A percentile compares a stretch with the other conserved stretches of the same genome.
Evolutionary conservation across 176 grass and related monocot species (phyloP).

Genomic region (Dactylis glomerata): DNA sequence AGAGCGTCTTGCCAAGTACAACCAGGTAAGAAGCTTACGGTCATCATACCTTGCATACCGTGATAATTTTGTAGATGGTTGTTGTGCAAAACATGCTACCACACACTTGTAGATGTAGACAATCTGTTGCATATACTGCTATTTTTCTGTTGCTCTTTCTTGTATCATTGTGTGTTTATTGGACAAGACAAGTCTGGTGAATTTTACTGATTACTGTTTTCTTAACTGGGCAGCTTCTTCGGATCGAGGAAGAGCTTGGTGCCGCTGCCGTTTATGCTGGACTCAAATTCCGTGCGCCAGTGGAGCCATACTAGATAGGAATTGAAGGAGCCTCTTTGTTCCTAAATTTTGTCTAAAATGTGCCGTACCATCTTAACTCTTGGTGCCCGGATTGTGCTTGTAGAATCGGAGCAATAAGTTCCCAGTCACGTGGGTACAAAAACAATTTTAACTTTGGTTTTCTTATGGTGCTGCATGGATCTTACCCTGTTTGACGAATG

Average conservation of each 20-base stretch:
- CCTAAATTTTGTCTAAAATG: constrained; percentile 13
- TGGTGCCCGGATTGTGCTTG: not conserved
- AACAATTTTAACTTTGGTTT: not conserved
- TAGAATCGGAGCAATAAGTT: constrained; percentile 28
- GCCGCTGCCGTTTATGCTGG: constrained; percentile 64
- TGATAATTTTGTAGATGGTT: not conserved
- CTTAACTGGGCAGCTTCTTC: constrained; percentile 56
- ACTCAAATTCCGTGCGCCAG: constrained; percentile 63
- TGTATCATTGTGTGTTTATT: not conserved
- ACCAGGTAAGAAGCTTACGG: constrained; percentile 45
- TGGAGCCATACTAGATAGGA: constrained; percentile 63
- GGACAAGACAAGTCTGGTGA: not conserved
- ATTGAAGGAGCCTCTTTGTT: not conserved
- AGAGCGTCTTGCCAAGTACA: constrained; percentile 92
- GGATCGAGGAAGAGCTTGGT: constrained; percentile 88
- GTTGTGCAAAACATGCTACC: not conserved
- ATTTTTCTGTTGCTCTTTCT: not conserved
- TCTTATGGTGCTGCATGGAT: not conserved
- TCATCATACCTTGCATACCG: not conserved
- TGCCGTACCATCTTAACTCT: no score
- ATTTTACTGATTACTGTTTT: not conserved
- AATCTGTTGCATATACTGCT: not conserved
- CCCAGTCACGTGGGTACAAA: not conserved
- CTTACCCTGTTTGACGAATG: not conserved
- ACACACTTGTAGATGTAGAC: not conserved